These are phyloP conservation scores for Calocera viscosa DNA, from an alignment of 768 basidiomycete genomes.

Conservation along the genomic window DNA sequence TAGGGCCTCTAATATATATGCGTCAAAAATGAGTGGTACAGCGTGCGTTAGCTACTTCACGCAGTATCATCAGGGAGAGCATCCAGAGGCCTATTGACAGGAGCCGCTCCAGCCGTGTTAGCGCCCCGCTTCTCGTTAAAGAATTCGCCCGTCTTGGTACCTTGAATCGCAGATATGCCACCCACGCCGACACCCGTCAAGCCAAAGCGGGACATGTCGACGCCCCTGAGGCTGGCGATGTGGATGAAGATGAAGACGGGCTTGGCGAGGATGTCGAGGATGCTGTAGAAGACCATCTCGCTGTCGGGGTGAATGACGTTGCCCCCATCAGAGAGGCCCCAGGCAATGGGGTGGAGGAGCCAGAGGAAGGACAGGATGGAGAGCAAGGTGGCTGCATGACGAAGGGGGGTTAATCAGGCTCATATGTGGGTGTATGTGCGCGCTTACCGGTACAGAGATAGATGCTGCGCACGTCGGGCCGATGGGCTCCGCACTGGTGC, in stretches of 20 bases:
- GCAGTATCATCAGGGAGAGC: too few species aligned
- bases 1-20: too few species aligned
- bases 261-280: slow-evolving; percentile 32
- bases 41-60: too few species aligned
- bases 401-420: too few species aligned
- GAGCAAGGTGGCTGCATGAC: slow-evolving; percentile 32
- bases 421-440: too few species aligned
- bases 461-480: slow-evolving; percentile 21
- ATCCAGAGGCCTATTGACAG: too few species aligned
- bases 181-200: neutral
- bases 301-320: slow-evolving; percentile 39
- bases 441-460: slow-evolving; percentile 19
- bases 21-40: too few species aligned
- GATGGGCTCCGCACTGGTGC: slow-evolving; percentile 22
- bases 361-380: slow-evolving; percentile 45
- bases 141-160: too few species aligned
- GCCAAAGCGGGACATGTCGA: slow-evolving; percentile 24
- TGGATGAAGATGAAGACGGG: slow-evolving; percentile 27
- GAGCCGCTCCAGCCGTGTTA: too few species aligned
- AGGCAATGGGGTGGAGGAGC: slow-evolving; percentile 44
- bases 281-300: slow-evolving; percentile 46
- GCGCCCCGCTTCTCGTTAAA: too few species aligned
- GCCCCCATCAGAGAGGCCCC: slow-evolving; percentile 43
- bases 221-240: slow-evolving; percentile 22
- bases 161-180: too few species aligned